A percentile compares a stretch with the other conserved stretches of the same genome.
These are phyloP conservation scores for Arctium lappa DNA, from an alignment of 129 eudicot species.

Conservation along the genomic window DNA sequence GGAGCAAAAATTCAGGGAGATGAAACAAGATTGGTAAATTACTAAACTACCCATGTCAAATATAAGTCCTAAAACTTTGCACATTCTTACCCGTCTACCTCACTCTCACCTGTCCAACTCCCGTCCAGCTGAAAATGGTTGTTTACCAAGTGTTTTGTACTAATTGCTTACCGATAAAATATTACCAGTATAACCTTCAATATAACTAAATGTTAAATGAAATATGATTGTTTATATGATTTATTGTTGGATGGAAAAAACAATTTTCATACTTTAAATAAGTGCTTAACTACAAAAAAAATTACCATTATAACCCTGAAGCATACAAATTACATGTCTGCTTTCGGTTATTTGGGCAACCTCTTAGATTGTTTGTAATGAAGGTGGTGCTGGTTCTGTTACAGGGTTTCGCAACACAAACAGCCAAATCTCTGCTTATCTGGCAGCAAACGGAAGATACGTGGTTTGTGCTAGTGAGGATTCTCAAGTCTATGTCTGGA, in stretches of 20 bases:
- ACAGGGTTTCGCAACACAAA: conserved; percentile 86
- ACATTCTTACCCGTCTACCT: not conserved
- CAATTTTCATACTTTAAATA: not conserved
- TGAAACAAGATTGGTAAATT: not conserved
- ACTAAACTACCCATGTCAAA: not conserved
- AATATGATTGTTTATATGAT: not conserved
- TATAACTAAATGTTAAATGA: too few species aligned
- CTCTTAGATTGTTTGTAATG: not conserved
- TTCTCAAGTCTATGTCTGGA: conserved; percentile 89
- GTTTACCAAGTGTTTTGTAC: not conserved
- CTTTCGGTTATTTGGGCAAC: not conserved
- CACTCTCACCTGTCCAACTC: too few species aligned
- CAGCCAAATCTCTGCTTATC: conserved; percentile 90
- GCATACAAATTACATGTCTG: not conserved
- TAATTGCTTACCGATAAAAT: not conserved
- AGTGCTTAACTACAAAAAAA: not conserved
- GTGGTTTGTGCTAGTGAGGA: conserved; percentile 93
- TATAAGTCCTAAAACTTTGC: not conserved
- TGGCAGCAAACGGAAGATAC: conserved; percentile 77
- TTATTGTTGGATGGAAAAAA: not conserved
- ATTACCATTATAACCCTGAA: not conserved
- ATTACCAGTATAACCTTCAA: not conserved
- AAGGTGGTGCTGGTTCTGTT: conserved; percentile 6
- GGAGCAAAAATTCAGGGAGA: not conserved
- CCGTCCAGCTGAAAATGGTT: not conserved